Evolutionary conservation across 148 eudicot genomes (phyloP), one percentile per base, ranked within the genome.

Genomic region (Euryodendron excelsum): DNA sequence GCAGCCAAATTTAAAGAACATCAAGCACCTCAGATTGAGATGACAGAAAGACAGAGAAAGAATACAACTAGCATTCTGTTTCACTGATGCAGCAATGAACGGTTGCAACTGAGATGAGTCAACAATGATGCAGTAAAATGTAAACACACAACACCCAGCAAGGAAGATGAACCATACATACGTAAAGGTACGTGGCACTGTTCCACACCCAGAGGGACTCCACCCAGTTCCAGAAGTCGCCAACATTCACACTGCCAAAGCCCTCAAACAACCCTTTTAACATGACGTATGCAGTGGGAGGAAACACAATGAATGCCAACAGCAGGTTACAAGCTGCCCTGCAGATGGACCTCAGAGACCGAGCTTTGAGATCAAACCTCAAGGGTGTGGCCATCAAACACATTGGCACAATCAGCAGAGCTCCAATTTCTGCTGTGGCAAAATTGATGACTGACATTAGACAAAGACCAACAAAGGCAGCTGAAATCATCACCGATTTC

Each of bases 361-460:
- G 76, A 31, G 68, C 61, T 68, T 76, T 86, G 52, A 84, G 1
- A 66, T 86, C 89, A 30, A 74, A 83, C 83, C 79, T 88, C 76
- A 92, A 76, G 27, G 98, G 98, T 68, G 79, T 84, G 39, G 88
- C 93, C 86, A 91, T 79, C 78, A 93, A 86, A 84, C 98, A 91
- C 81, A 96, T 79, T 15, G 97, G 99, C 21, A 96, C 98, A 27
- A 91, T 53, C 74, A 96, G 17, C 67, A 96, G 76, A 27, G 99
- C 94, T 56, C 99, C 99, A 9, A 96, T 84, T 86, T 96, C 97
- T 12, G 99, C 98, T 10, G 99, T 88, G 45, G 98, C 98, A 80
- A 90, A 96, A 80, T 96, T 96, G 72, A 96, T 90, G 6, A 96
- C 88, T 0, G 99, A 96, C 99, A 96, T 96, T 69, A 96, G 86